Base-by-base conservation (phyloP, 768 basidiomycete genomes). In the Tylopilus felleus region DNA sequence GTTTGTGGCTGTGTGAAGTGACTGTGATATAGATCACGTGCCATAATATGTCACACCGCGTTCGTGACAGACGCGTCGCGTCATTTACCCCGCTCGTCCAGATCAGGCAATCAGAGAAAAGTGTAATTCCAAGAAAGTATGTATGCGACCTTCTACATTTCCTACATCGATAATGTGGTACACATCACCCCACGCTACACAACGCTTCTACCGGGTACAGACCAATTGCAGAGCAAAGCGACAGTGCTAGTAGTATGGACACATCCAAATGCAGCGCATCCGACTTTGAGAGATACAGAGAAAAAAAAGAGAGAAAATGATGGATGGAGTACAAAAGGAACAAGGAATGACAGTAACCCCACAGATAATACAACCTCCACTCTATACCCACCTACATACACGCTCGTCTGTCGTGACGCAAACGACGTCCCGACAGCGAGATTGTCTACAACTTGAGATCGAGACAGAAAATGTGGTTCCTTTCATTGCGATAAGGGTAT, bases 11-110 rank as follows among this genome's bases (percentile, higher is more conserved):
- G 58, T 65, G 65, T 31, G n/a, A n/a, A 16, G 50, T 52, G 14
- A 65, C 50, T 42, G 28, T 44, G 53, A 51, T 28, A 53, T 56
- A 3, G 17, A 22, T 57, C 68, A 69, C 63, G 65, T 71, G 68
- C n/a, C n/a, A n/a, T n/a, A n/a, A 3, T 9, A 0, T 16, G 69
- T 71, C 69, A 71, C 67, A 45, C 5, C 67, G 67, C 57, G 67
- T 71, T 42, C 13, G 59, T 57, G 60, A 64, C 60, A 40, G 55
- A 39, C 67, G 66, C 66, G 67, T 58, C 60, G 53, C 58, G 59
- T 55, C 44, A 49, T 42, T 46, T 23, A 17, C 14, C 35, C 7
- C 6, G 5, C 22, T n/a, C 33, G 28, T 7, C 39, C 44, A 41
- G 42, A 57, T 38, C 60, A 47, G 25, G 22, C 33, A 27, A 49